Evolutionary conservation across 2,329 filamentous ascomycete genomes (phyloP).

Genomic region (Botryotinia globosa): DNA sequence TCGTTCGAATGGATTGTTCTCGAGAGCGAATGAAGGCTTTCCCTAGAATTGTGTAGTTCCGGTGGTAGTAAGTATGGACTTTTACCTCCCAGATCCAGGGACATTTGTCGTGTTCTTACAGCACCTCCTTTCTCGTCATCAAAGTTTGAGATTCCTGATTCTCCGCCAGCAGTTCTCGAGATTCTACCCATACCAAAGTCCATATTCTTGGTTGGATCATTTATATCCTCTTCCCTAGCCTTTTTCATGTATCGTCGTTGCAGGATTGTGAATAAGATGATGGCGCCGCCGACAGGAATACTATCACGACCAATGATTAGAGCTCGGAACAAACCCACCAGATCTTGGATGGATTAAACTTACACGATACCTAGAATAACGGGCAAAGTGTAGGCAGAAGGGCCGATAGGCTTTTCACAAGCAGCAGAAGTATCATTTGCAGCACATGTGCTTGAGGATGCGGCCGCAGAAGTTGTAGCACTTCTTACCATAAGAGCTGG

Average conservation of each 20-base stretch:
- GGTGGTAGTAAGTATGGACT: conserved; percentile 95
- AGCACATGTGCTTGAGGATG: conserved; percentile 36
- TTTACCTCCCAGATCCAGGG: conserved; percentile 65
- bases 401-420: conserved; percentile 60
- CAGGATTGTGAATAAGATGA: conserved; percentile 68
- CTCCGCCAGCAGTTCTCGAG: conserved; percentile 26
- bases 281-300: conserved; percentile 68
- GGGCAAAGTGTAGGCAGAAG: conserved; percentile 57
- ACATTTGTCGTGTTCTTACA: conserved; percentile 53
- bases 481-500: conserved; percentile 30
- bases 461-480: conserved; percentile 27
- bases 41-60: conserved; percentile 71
- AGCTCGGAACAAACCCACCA: neutral
- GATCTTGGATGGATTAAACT: conserved; percentile 41
- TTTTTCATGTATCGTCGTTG: conserved; percentile 75
- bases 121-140: conserved; percentile 40
- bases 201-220: conserved; percentile 84
- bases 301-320: conserved; percentile 46
- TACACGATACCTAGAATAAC: conserved; percentile 70
- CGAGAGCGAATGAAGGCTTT: conserved; percentile 83
- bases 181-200: conserved; percentile 79
- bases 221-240: conserved; percentile 71
- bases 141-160: neutral
- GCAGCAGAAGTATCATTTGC: conserved; percentile 39
- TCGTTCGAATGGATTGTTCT: conserved; percentile 70